A percentile compares a stretch with the other conserved stretches of the same genome.
phyloP scores from a whole-genome alignment of 2,329 filamentous ascomycete genomes.

The Fonsecaea pedrosoi region DNA sequence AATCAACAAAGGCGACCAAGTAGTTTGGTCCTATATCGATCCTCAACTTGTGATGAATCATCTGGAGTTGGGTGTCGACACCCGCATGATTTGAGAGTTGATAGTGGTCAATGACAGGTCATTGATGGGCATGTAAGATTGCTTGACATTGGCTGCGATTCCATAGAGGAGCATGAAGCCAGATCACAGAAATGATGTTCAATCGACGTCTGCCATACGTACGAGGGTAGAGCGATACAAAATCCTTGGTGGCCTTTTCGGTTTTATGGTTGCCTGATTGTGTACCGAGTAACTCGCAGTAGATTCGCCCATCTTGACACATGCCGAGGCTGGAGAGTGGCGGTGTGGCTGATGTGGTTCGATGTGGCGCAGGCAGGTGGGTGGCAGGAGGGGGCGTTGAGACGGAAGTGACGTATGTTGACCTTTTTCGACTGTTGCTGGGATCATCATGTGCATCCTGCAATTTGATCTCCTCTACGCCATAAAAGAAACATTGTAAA shows the following conservation, averaged over 20 bases:
- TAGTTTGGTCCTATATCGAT: neutral
- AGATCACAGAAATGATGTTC: neutral
- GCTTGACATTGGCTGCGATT: neutral
- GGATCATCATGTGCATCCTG: neutral
- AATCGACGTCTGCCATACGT: neutral
- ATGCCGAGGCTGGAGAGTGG: neutral
- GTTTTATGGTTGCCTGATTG: no score
- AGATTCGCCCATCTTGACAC: no score
- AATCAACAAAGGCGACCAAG: neutral
- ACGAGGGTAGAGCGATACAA: no score
- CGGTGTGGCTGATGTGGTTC: neutral
- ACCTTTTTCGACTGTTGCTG: neutral
- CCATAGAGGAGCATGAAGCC: neutral
- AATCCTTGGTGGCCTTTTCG: no score
- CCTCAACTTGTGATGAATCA: neutral
- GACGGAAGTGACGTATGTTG: neutral
- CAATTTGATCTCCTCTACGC: conserved; percentile 1
- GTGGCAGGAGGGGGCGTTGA: neutral
- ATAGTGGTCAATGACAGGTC: no score
- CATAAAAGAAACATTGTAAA: neutral
- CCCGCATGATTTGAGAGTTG: neutral
- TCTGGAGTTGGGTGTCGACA: neutral
- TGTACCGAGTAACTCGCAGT: no score
- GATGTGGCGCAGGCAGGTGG: conserved; percentile 2
- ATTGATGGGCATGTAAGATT: neutral